Evolutionary conservation across 108 stramenopile species (phyloP), one percentile per base, ranked within the genome.

Genomic region (Pelagomonas calceolata): DNA sequence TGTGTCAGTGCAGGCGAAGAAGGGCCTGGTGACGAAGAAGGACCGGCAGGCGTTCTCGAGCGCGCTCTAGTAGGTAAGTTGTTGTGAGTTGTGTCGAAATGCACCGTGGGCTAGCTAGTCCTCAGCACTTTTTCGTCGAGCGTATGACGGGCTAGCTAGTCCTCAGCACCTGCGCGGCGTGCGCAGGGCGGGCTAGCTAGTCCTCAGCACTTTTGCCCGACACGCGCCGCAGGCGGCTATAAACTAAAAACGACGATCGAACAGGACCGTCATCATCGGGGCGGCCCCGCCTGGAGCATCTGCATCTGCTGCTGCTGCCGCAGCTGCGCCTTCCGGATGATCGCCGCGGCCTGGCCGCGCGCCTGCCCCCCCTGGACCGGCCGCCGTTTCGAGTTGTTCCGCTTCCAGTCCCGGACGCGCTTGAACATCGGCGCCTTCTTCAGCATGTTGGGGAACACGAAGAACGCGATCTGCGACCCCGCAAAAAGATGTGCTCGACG

Each of bases 351-450:
- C 51, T 60, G 51, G 51, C 51, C 51, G 51, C 51, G 51, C 7
- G 10, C 51, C 7, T 17, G 18, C 21, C 51, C 51, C 7, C 21
- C 10, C 21, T 17, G 21, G 7, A 1, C 51, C 21, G 7, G 21
- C 21, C 7, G 21, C 51, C 1, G 3, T 12, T 26, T 60, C 51
- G 51, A 1, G 21, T 17, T 3, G 0, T 60, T 60, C 21, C 7
- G 68, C 30, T 80, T 78, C 78, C 78, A 78, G 60, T 63, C 37
- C 63, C 51, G 72, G 39, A 85, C 80, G 31, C 85, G 82, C 36
- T 81, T 78, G 68, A 86, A 86, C 69, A 85, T 81, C 45, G 85
- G 84, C 30, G 83, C 79, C 29, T 85, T 72, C 43, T 60, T 34
- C 26, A 86, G 78, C 68, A 85, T 81, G 66, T 84, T 76, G 12